These are phyloP conservation scores for Trichomonascaceae sp. DNA, from an alignment of 1,139 yeast genomes.

Conservation along the genomic window DNA sequence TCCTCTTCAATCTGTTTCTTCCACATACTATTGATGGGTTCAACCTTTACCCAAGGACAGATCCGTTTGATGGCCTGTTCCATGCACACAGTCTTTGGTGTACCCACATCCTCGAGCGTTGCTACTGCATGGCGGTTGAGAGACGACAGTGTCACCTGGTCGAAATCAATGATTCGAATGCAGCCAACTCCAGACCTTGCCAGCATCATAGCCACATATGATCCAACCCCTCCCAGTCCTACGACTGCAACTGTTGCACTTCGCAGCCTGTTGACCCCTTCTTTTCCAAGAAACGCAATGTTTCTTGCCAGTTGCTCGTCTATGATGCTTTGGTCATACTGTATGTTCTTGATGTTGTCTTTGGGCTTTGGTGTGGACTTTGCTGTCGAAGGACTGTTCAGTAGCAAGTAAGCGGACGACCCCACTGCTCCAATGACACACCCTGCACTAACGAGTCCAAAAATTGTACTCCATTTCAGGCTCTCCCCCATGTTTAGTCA, in stretches of 20 bases:
- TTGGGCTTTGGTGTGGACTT: too few species aligned
- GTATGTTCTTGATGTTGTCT: conserved; percentile 4
- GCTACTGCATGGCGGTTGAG: conserved; percentile 93
- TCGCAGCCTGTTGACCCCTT: conserved; percentile 68
- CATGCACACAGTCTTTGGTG: conserved; percentile 72
- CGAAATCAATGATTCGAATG: conserved; percentile 78
- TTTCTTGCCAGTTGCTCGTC: conserved; percentile 88
- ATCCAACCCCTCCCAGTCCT: conserved; percentile 99
- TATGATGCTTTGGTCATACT: conserved; percentile 59
- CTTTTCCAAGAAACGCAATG: conserved; percentile 78
- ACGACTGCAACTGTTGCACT: conserved; percentile 70
- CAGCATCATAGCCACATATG: conserved; percentile 90
- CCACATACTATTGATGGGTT: conserved; percentile 69
- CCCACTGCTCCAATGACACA: too few species aligned
- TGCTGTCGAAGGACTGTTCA: too few species aligned
- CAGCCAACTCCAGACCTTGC: conserved; percentile 80
- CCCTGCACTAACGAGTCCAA: too few species aligned
- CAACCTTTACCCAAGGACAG: conserved; percentile 87
- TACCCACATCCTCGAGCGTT: conserved; percentile 75
- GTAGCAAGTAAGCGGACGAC: too few species aligned
- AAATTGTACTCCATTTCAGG: too few species aligned
- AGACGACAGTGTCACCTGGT: conserved; percentile 86
- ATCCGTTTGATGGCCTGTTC: conserved; percentile 48
- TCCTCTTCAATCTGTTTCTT: conserved; percentile 32
- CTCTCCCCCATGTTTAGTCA: too few species aligned